phyloP scores from a whole-genome alignment of 176 grass and related monocot species.

The Guadua angustifolia region DNA sequence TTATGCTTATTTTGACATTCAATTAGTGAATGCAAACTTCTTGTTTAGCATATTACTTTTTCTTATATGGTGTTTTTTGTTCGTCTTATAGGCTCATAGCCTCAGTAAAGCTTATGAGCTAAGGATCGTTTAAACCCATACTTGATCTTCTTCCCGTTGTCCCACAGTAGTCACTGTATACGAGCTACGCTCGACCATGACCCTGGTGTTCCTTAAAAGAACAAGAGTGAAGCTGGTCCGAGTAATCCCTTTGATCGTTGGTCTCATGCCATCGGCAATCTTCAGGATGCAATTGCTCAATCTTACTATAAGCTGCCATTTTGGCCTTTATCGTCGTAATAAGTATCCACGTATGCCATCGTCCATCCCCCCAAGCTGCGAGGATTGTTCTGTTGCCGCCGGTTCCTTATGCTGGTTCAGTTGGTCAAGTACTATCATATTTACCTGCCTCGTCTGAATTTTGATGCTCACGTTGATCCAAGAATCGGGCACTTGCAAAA shows the following conservation, averaged over 20 bases:
- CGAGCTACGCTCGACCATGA: neutral
- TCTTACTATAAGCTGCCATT: neutral
- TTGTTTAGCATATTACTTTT: neutral
- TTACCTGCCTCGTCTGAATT: neutral
- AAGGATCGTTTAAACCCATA: neutral
- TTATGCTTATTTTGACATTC: neutral
- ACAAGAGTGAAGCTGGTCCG: too few species aligned
- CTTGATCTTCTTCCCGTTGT: neutral
- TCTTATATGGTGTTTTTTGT: neutral
- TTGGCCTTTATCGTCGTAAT: neutral
- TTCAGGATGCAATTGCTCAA: neutral
- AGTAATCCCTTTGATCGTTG: neutral
- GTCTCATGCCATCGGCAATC: neutral
- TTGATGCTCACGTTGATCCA: neutral
- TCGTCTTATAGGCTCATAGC: neutral
- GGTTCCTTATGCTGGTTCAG: neutral
- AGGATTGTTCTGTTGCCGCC: neutral
- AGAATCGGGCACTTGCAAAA: neutral
- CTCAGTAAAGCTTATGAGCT: neutral
- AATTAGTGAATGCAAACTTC: neutral
- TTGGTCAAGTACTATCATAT: neutral
- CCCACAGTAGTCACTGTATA: neutral
- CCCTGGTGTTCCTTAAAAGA: neutral
- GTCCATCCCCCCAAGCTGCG: neutral
- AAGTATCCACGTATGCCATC: neutral